Evolutionary conservation across 1,284 basidiomycete species (phyloP).

Genomic region (Moesziomyces globuligerus): DNA sequence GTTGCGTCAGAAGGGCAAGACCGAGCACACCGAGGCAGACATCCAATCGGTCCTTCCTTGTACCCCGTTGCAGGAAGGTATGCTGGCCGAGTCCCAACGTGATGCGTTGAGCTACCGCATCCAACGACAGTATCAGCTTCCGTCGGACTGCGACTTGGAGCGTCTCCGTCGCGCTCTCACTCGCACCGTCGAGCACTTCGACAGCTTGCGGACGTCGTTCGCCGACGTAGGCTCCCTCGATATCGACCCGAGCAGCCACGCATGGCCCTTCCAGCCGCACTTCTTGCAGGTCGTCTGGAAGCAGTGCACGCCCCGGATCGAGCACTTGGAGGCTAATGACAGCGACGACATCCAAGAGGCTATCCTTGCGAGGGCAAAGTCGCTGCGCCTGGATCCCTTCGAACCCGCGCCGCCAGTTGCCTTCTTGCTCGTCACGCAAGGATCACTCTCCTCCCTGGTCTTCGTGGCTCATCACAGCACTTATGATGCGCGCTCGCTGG

Average conservation of each 20-base stretch:
- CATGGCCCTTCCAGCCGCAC: constrained; percentile 44
- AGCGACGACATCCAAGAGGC: constrained; percentile 10
- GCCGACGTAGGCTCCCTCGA: constrained; percentile 38
- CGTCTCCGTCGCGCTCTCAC: constrained; percentile 32
- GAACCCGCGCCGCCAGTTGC: constrained; percentile 25
- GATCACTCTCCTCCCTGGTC: constrained; percentile 17
- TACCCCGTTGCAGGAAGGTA: constrained; percentile 59
- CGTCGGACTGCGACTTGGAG: constrained; percentile 31
- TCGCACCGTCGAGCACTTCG: constrained; percentile 29
- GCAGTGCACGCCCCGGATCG: constrained; percentile 12
- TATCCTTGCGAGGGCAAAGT: constrained; percentile 8
- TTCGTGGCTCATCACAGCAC: constrained; percentile 56
- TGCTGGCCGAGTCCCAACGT: constrained; percentile 61
- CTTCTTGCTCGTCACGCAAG: constrained; percentile 36
- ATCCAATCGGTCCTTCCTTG: constrained; percentile 45
- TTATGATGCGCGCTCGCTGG: constrained; percentile 57
- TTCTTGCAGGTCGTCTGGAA: constrained; percentile 48
- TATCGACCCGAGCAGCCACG: neutral
- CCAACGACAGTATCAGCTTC: constrained; percentile 57
- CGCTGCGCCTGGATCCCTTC: constrained; percentile 27
- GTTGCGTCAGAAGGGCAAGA: constrained; percentile 9
- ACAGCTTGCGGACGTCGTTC: constrained; percentile 59
- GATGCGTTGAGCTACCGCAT: constrained; percentile 54
- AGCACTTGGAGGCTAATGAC: constrained; percentile 6
- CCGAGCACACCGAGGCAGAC: neutral